Percentiles rank a stretch among this genome's conserved stretches.
Conservation (phyloP, 805 yeast species). For the Torulaspora franciscae region DNA sequence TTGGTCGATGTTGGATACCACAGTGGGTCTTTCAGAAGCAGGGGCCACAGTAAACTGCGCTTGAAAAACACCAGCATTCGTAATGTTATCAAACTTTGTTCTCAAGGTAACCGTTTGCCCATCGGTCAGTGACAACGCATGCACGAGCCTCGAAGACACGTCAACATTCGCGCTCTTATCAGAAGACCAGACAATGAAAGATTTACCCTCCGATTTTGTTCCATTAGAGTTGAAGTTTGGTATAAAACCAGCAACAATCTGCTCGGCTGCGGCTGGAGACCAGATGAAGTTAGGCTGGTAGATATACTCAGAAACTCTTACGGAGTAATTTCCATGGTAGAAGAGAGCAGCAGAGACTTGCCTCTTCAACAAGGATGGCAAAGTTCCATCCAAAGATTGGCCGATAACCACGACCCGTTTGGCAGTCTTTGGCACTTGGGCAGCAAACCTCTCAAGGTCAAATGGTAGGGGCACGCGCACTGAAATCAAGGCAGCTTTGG, state of each 20-base stretch:
- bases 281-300: constrained; percentile 50
- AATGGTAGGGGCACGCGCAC: constrained; percentile 81
- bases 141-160: constrained; percentile 62
- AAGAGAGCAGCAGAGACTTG: constrained; percentile 72
- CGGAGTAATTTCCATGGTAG: constrained; percentile 35
- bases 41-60: constrained; percentile 49
- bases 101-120: constrained; percentile 49
- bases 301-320: constrained; percentile 48
- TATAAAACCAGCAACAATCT: constrained; percentile 43
- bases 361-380: constrained; percentile 50
- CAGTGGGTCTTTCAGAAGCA: constrained; percentile 18
- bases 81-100: constrained; percentile 65
- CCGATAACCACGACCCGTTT: constrained; percentile 63
- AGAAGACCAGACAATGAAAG: constrained; percentile 57
- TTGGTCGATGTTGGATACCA: constrained; percentile 41
- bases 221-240: constrained; percentile 17
- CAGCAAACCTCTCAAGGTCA: constrained; percentile 54
- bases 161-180: constrained; percentile 55
- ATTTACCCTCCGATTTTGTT: constrained; percentile 26
- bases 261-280: constrained; percentile 50
- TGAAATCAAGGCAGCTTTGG: constrained; percentile 59
- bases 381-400: constrained; percentile 41
- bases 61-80: constrained; percentile 71
- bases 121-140: constrained; percentile 61
- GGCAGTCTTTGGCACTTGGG: constrained; percentile 53